Base-by-base conservation (phyloP, 768 basidiomycete species). In the Auriscalpium vulgare region DNA sequence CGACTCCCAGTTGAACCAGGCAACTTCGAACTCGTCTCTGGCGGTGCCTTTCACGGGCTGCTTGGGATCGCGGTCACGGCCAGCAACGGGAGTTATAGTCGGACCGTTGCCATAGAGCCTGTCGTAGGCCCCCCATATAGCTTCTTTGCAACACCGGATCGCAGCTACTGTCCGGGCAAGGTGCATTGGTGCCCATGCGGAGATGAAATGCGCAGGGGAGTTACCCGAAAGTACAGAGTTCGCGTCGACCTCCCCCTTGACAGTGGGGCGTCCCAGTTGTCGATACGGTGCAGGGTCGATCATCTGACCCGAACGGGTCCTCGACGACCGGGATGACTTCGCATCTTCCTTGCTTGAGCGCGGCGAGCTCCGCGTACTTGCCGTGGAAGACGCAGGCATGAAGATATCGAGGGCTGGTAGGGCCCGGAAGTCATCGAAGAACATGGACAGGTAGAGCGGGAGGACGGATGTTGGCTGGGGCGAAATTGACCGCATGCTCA, bases 1-100 rank as follows among this genome's bases (percentile, higher is more conserved):
- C 88, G 75, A 78, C 68, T 82, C 76, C 88, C 88, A 90, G 50
- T 82, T 81, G 9, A 68, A 68, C 86, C 87, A 88, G 50, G 80
- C 80, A 1, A 71, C 66, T 37, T 87, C 85, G 55, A 90, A 90
- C 47, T 81, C 78, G 50, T 81, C 82, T 4, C 81, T 75, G 16
- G 74, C 70, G 8, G 75, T 73, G 56, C 65, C 67, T 36, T 63
- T 48, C 35, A 58, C 55, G 37, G 51, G 21, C 23, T 52, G 51
- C 19, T 54, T 45, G 29, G 35, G n/a, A n/a, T 38, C 56, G 9
- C 46, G 50, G 7, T 51, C 53, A 21, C 17, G 45, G 23, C 17
- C 54, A 17, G 59, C 64, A n/a, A 63, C 65, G 53, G 40, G 40
- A 13, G 40, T 37, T 14, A 38, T 36, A n/a, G 44, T 14, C 44